Conservation (phyloP, 768 basidiomycete genomes). For the Mycena alexandri region DNA sequence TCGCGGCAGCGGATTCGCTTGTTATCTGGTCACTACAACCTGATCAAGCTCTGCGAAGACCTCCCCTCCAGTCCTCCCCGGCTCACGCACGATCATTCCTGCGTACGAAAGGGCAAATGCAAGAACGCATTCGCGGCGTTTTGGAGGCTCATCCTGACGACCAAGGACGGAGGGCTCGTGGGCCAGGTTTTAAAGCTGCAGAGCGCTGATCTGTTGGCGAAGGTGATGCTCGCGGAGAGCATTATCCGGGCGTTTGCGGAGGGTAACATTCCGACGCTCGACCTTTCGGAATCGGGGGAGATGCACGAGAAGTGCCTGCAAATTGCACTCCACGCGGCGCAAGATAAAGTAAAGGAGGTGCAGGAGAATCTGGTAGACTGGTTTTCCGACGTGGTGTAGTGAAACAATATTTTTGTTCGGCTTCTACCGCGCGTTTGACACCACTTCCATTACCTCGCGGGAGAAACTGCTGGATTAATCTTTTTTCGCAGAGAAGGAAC, state of each 20-base stretch:
- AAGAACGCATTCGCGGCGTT: conserved; percentile 58
- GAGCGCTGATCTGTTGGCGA: conserved; percentile 59
- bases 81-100: conserved; percentile 57
- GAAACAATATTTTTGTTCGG: background rate
- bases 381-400: conserved; percentile 57
- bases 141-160: conserved; percentile 60
- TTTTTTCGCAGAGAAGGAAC: too few species aligned
- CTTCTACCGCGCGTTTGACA: background rate
- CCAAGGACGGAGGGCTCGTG: conserved; percentile 43
- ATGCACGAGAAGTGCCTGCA: conserved; percentile 61
- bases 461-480: background rate
- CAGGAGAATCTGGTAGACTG: conserved; percentile 61
- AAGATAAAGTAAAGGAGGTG: conserved; percentile 59
- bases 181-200: conserved; percentile 54
- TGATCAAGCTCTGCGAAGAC: conserved; percentile 59
- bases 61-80: conserved; percentile 57
- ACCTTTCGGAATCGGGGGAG: conserved; percentile 49
- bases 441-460: background rate
- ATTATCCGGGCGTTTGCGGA: conserved; percentile 60
- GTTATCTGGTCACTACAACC: conserved; percentile 65
- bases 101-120: conserved; percentile 57
- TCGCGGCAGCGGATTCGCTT: conserved; percentile 65
- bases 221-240: conserved; percentile 62
- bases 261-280: conserved; percentile 55
- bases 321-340: conserved; percentile 55